phyloP scores from a whole-genome alignment of 768 basidiomycete genomes.

The Clavaria fumosa region DNA sequence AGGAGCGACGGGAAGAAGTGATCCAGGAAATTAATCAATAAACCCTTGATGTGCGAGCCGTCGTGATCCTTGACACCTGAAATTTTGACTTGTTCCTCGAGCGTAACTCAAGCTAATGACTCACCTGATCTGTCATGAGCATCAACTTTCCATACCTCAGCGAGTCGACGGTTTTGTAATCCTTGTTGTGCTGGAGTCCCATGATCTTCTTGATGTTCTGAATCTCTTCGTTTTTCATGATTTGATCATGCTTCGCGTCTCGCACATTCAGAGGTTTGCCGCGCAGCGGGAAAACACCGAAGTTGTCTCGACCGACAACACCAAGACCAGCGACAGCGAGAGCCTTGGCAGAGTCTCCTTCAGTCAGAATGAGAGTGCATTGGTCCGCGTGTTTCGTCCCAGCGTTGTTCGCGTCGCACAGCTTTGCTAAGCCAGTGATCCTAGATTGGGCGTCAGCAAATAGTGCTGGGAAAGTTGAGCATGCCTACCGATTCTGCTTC shows the following conservation, averaged over 20 bases:
- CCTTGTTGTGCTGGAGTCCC: slow-evolving; percentile 88
- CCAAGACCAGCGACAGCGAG: slow-evolving; percentile 88
- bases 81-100: slow-evolving; percentile 1
- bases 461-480: neutral
- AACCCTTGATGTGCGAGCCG: slow-evolving; percentile 99
- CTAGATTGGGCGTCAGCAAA: slow-evolving; percentile 23
- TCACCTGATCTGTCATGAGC: slow-evolving; percentile 99
- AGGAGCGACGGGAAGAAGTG: slow-evolving; percentile 93
- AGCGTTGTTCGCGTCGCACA: slow-evolving; percentile 95
- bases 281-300: slow-evolving; percentile 94
- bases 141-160: slow-evolving; percentile 90
- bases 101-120: slow-evolving; percentile 11
- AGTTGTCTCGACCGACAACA: slow-evolving; percentile 92
- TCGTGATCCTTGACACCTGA: slow-evolving; percentile 70
- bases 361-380: slow-evolving; percentile 93
- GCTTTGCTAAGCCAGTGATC: slow-evolving; percentile 79
- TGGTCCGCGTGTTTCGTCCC: slow-evolving; percentile 65
- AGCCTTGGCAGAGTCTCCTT: slow-evolving; percentile 98
- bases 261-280: slow-evolving; percentile 96
- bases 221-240: slow-evolving; percentile 97
- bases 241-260: slow-evolving; percentile 89
- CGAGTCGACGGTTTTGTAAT: slow-evolving; percentile 50
- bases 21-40: slow-evolving; percentile 95
- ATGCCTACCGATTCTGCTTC: slow-evolving; percentile 65
- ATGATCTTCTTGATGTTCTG: slow-evolving; percentile 97